phyloP scores from a whole-genome alignment of 805 yeast species.

The Myxozyma mucilagina region DNA sequence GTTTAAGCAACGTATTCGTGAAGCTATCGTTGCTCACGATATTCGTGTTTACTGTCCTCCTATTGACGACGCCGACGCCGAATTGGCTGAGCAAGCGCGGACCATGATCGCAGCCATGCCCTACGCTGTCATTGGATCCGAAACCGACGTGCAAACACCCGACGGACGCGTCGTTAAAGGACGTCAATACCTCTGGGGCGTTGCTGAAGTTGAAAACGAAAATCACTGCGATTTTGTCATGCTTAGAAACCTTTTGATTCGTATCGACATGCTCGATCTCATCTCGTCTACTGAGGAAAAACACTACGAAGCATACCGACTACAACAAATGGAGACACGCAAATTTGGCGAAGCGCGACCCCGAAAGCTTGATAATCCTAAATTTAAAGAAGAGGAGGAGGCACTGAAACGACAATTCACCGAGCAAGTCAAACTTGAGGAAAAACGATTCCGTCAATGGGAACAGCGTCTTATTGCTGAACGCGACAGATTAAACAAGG shows the following conservation, averaged over 20 bases:
- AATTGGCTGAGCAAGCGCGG: constrained; percentile 35
- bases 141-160: constrained; percentile 61
- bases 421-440: constrained; percentile 95
- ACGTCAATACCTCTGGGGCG: constrained; percentile 95
- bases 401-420: constrained; percentile 91
- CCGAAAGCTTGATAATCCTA: constrained; percentile 66
- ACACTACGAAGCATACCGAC: constrained; percentile 70
- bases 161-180: constrained; percentile 87
- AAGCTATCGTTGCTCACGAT: constrained; percentile 52
- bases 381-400: constrained; percentile 94
- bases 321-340: constrained; percentile 55
- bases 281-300: constrained; percentile 68
- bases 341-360: constrained; percentile 44
- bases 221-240: constrained; percentile 72
- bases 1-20: constrained; percentile 56
- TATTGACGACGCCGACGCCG: constrained; percentile 44
- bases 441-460: constrained; percentile 97
- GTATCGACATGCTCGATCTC: constrained; percentile 74
- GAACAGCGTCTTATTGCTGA: constrained; percentile 94
- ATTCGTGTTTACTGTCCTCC: constrained; percentile 59
- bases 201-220: constrained; percentile 87
- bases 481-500: constrained; percentile 90
- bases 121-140: constrained; percentile 92
- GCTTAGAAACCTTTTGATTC: constrained; percentile 64
- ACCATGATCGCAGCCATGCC: constrained; percentile 54